Evolutionary conservation across 192 early-diverging fungal genomes (phyloP).

Genomic region (Backusella liffmaniae): DNA sequence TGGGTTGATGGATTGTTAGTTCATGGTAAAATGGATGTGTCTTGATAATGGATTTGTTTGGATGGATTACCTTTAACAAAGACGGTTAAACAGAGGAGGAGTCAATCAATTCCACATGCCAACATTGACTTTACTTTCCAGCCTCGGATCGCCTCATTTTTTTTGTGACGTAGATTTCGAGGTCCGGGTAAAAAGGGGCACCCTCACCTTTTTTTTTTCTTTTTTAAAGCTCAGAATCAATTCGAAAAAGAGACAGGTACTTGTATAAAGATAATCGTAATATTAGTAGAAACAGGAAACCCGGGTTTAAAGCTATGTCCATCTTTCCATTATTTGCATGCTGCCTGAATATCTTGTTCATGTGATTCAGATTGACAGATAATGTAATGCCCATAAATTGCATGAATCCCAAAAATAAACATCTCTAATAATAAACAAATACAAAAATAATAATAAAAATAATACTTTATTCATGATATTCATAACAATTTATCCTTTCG

Average conservation of each 20-base stretch:
- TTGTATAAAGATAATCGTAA: too few species aligned
- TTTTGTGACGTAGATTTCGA: neutral
- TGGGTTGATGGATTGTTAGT: conserved; percentile 7
- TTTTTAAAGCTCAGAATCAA: neutral
- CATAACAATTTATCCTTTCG: neutral
- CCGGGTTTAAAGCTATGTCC: too few species aligned
- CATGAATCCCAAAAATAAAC: too few species aligned
- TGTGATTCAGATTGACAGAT: too few species aligned
- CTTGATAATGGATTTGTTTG: conserved; percentile 15
- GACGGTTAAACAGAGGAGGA: conserved; percentile 23
- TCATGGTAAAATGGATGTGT: neutral
- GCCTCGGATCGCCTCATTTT: neutral
- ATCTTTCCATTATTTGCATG: too few species aligned
- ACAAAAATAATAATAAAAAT: neutral
- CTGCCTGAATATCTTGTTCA: too few species aligned
- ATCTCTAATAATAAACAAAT: too few species aligned
- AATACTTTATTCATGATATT: neutral
- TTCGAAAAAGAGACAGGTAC: too few species aligned
- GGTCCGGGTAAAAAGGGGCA: neutral
- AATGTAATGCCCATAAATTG: neutral
- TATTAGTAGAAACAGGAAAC: too few species aligned
- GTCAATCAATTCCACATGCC: neutral
- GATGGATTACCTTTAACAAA: conserved; percentile 23
- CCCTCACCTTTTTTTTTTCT: neutral
- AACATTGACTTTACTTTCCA: neutral